phyloP scores from a whole-genome alignment of 1,139 yeast species.

The Hyphopichia khmerensis region DNA sequence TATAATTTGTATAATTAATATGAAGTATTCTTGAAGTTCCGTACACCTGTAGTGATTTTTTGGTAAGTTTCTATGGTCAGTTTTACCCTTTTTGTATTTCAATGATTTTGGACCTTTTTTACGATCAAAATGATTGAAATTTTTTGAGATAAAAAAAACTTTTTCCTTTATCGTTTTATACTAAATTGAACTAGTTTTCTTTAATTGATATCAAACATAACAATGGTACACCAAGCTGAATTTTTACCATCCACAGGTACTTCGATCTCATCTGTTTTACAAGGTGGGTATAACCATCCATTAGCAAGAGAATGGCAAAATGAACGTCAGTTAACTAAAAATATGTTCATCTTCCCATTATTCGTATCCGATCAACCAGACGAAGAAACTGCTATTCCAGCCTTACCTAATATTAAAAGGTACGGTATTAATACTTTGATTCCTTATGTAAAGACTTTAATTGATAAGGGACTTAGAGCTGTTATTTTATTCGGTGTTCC shows the following conservation, averaged over 20 bases:
- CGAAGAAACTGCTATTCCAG: slow-evolving; percentile 69
- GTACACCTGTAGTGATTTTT: background rate
- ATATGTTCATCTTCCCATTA: slow-evolving; percentile 90
- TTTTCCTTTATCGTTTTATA: too few species aligned
- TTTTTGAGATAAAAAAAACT: background rate
- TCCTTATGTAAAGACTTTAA: slow-evolving; percentile 67
- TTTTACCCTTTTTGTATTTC: too few species aligned
- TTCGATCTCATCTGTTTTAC: slow-evolving; percentile 72
- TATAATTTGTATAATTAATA: background rate
- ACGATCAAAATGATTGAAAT: background rate
- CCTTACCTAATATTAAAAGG: slow-evolving; percentile 86
- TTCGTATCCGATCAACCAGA: slow-evolving; percentile 82
- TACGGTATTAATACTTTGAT: slow-evolving; percentile 80
- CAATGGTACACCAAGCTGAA: slow-evolving; percentile 64
- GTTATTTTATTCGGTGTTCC: slow-evolving; percentile 95
- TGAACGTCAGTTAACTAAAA: slow-evolving; percentile 77
- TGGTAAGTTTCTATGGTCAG: too few species aligned
- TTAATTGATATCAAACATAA: background rate
- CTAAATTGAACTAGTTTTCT: too few species aligned
- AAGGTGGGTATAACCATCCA: slow-evolving; percentile 95
- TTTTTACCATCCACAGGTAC: slow-evolving; percentile 59
- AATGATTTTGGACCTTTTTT: too few species aligned
- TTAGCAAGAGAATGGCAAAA: slow-evolving; percentile 88
- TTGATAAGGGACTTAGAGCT: slow-evolving; percentile 77
- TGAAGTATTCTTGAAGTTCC: too few species aligned